Percentiles rank a stretch among this genome's conserved stretches.
phyloP scores from a whole-genome alignment of 2,329 filamentous ascomycete genomes.

The Keithomyces neogunnii region DNA sequence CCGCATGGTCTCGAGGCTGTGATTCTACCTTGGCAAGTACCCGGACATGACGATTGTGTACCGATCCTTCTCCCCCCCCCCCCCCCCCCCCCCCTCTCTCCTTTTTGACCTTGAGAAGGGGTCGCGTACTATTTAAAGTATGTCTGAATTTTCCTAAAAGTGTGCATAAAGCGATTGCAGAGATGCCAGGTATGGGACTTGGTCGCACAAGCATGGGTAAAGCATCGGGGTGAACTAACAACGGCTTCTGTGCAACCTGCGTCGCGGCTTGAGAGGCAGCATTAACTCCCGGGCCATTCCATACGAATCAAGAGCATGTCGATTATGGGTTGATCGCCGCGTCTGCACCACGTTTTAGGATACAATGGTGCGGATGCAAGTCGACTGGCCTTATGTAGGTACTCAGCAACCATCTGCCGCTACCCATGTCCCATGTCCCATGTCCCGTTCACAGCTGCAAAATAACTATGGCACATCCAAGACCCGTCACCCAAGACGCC shows the following conservation, averaged over 20 bases:
- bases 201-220: neutral
- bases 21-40: too few species aligned
- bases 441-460: neutral
- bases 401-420: constrained; percentile 5
- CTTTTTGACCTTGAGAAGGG: too few species aligned
- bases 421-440: constrained; percentile 1
- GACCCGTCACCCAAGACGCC: neutral
- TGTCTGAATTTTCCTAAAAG: too few species aligned
- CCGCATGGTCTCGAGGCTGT: too few species aligned
- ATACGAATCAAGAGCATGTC: neutral
- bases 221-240: neutral
- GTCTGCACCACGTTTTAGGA: neutral
- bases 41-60: neutral
- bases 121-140: too few species aligned
- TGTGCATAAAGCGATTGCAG: neutral
- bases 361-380: constrained; percentile 3
- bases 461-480: neutral
- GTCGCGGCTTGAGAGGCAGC: neutral
- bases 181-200: neutral
- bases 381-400: neutral
- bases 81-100: too few species aligned
- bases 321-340: neutral
- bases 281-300: neutral
- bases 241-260: neutral
- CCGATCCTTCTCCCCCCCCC: neutral